Percentiles rank a stretch among this genome's conserved stretches.
Conservation (phyloP, 805 yeast species). For the Saccharomycopsis olivae region DNA sequence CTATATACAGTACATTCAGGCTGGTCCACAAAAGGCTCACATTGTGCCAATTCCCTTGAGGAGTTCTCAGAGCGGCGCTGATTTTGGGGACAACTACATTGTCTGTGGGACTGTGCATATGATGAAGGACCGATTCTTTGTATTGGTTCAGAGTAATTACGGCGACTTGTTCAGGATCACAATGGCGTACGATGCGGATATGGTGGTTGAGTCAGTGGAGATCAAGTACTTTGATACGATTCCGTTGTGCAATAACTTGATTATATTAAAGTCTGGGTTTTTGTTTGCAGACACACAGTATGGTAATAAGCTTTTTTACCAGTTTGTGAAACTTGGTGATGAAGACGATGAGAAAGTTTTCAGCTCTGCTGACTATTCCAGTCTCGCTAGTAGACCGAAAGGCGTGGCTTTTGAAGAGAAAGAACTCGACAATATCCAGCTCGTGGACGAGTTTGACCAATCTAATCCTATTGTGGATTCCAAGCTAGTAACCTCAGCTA, state of each 20-base stretch:
- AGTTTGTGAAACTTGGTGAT: slow-evolving; percentile 67
- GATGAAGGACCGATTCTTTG: slow-evolving; percentile 52
- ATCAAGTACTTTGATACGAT: slow-evolving; percentile 71
- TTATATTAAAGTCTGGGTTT: slow-evolving; percentile 66
- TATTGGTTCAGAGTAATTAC: slow-evolving; percentile 52
- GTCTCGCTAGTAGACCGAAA: slow-evolving; percentile 23
- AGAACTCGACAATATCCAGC: slow-evolving; percentile 42
- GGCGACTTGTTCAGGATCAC: slow-evolving; percentile 74
- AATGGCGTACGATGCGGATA: slow-evolving; percentile 32
- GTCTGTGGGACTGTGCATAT: slow-evolving; percentile 55
- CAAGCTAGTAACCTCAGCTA: slow-evolving; percentile 22
- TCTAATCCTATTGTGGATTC: slow-evolving; percentile 44
- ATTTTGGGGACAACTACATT: slow-evolving; percentile 26
- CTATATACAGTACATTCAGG: slow-evolving; percentile 35
- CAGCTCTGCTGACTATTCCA: slow-evolving; percentile 23
- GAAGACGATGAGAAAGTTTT: slow-evolving; percentile 32
- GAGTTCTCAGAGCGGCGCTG: slow-evolving; percentile 13
- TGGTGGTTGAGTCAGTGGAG: slow-evolving; percentile 29
- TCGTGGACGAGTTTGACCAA: slow-evolving; percentile 37
- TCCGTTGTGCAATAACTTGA: slow-evolving; percentile 43
- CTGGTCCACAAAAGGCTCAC: slow-evolving; percentile 24
- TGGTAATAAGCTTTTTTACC: slow-evolving; percentile 61
- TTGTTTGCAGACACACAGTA: slow-evolving; percentile 55
- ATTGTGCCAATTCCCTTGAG: slow-evolving; percentile 50
- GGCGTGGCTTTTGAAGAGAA: slow-evolving; percentile 24